Evolutionary conservation across 2,329 filamentous ascomycete species (phyloP).

Genomic region (Juglanconis sp.): DNA sequence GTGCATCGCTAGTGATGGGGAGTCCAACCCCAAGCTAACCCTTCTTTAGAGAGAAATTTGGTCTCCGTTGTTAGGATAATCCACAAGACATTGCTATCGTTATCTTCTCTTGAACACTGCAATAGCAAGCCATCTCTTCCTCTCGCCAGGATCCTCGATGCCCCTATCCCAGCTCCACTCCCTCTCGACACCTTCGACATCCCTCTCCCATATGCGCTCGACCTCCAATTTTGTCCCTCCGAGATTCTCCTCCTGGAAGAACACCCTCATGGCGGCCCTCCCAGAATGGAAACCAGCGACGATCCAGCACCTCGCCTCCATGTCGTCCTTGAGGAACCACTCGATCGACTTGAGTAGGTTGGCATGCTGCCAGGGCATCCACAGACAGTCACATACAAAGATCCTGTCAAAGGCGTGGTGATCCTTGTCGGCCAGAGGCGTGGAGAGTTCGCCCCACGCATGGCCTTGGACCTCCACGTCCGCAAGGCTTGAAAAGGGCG

Average conservation of each 20-base stretch:
- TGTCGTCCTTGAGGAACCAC: constrained; percentile 52
- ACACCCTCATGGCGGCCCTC: constrained; percentile 59
- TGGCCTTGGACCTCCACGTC: constrained; percentile 55
- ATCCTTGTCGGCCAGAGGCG: constrained; percentile 21
- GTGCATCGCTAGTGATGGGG: no score
- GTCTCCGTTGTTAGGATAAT: no score
- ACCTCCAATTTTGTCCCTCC: constrained; percentile 51
- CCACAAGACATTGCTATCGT: background rate
- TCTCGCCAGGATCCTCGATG: constrained; percentile 55
- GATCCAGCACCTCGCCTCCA: constrained; percentile 56
- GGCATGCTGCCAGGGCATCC: constrained; percentile 72
- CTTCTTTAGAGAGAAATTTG: no score
- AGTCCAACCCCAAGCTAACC: no score
- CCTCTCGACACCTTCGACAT: constrained; percentile 61
- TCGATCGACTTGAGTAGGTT: constrained; percentile 61
- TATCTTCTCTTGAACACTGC: constrained; percentile 44
- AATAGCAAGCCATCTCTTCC: constrained; percentile 70
- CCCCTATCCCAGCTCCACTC: constrained; percentile 60
- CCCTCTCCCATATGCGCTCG: constrained; percentile 66
- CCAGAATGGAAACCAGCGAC: constrained; percentile 73
- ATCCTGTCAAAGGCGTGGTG: constrained; percentile 55
- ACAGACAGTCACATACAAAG: constrained; percentile 70
- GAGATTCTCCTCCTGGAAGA: constrained; percentile 54
- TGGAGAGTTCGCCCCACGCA: constrained; percentile 56
- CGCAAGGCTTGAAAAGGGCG: constrained; percentile 28